phyloP scores from a whole-genome alignment of 1,284 basidiomycete genomes.

The Afroboletus lepidellus region DNA sequence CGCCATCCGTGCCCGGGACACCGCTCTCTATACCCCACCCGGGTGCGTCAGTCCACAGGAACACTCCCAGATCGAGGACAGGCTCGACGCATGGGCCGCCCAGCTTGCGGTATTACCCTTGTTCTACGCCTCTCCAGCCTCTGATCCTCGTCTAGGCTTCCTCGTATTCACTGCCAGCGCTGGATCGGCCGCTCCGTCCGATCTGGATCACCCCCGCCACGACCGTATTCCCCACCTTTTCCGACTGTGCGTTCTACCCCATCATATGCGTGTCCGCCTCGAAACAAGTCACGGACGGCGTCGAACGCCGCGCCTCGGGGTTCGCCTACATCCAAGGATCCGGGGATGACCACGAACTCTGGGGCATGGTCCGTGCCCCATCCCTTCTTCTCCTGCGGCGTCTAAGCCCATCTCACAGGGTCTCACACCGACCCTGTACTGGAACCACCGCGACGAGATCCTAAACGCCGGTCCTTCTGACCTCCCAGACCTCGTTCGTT shows the following conservation, averaged over 20 bases:
- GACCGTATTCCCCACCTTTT: conserved; percentile 42
- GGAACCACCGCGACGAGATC: conserved; percentile 57
- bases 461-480: conserved; percentile 45
- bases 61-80: conserved; percentile 66
- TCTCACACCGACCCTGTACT: conserved; percentile 72
- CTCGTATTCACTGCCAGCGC: conserved; percentile 47
- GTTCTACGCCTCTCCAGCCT: background rate
- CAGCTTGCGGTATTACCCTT: conserved; percentile 50
- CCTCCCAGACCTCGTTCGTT: conserved; percentile 48
- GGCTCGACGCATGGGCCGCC: conserved; percentile 65
- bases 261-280: conserved; percentile 81
- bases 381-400: background rate
- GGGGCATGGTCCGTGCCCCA: conserved; percentile 63
- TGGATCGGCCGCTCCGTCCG: conserved; percentile 58
- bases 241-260: conserved; percentile 48
- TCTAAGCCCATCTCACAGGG: conserved; percentile 42
- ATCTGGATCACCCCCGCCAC: conserved; percentile 67
- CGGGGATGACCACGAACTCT: conserved; percentile 87
- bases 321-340: conserved; percentile 86
- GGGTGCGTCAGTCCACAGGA: conserved; percentile 67
- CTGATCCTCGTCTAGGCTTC: conserved; percentile 41
- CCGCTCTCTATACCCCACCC: conserved; percentile 63
- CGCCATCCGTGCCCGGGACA: conserved; percentile 58
- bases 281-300: conserved; percentile 54
- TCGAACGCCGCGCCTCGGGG: conserved; percentile 57